phyloP scores from a whole-genome alignment of 306 rosid genomes.

The Senna tora region DNA sequence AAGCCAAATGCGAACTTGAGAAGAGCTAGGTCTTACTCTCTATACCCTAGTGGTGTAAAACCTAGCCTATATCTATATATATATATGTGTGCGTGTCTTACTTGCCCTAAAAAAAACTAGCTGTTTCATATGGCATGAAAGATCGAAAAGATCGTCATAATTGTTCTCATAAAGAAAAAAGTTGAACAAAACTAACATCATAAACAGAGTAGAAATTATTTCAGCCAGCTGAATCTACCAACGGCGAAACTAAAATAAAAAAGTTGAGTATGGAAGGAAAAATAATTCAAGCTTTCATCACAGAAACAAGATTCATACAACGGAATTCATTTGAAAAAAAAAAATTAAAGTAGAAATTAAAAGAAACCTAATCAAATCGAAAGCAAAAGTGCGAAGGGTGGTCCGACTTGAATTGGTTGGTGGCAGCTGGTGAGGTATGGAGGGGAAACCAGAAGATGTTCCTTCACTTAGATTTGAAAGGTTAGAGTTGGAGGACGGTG shows the following conservation, averaged over 20 bases:
- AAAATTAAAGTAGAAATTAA: not conserved
- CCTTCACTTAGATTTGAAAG: not conserved
- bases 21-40: too few species aligned
- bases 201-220: too few species aligned
- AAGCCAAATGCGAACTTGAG: too few species aligned
- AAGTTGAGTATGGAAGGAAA: not conserved
- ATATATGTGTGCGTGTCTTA: too few species aligned
- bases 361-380: not conserved
- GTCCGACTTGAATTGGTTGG: not conserved
- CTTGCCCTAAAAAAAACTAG: too few species aligned
- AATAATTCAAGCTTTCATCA: not conserved
- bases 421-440: not conserved
- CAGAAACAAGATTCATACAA: not conserved
- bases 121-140: not conserved
- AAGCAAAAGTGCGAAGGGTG: not conserved
- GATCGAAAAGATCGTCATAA: constrained; percentile 5
- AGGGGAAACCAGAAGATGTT: not conserved
- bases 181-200: constrained; percentile 3
- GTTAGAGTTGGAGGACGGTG: not conserved
- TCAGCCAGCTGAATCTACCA: constrained; percentile 1
- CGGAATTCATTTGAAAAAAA: not conserved
- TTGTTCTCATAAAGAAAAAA: constrained; percentile 8
- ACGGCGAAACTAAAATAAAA: not conserved
- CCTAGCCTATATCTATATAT: too few species aligned
- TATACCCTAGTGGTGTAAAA: too few species aligned